Evolutionary conservation across 2,329 filamentous ascomycete species (phyloP).

Genomic region (Fusarium compactum): DNA sequence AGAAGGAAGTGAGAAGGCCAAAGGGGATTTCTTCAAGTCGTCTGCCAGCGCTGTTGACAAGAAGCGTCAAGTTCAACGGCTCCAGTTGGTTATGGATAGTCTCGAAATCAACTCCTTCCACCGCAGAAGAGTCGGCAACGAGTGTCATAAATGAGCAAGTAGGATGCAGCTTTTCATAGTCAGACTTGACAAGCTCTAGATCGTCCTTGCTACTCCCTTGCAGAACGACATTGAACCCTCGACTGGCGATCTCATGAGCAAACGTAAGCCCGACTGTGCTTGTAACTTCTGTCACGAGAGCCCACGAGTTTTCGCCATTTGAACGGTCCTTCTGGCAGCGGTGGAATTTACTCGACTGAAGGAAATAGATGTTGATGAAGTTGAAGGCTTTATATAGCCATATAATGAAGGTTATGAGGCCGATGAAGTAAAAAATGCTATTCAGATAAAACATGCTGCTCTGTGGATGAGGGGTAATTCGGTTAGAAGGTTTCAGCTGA

Average conservation of each 20-base stretch:
- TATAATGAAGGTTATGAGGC: accelerated
- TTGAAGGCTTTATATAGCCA: not conserved
- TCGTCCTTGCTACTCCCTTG: not conserved
- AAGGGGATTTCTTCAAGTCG: not conserved
- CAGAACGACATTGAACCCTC: not conserved
- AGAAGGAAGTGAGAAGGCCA: not conserved
- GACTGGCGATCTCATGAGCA: not conserved
- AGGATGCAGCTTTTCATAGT: not conserved
- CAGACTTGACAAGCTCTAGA: not conserved
- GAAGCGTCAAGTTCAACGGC: not conserved
- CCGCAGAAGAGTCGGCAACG: not conserved
- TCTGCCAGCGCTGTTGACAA: not conserved
- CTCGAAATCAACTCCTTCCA: not conserved
- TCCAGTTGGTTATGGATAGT: not conserved
- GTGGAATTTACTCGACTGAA: not conserved
- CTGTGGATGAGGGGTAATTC: not conserved
- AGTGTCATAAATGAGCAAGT: not conserved
- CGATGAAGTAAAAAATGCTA: not conserved
- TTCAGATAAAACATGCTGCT: not conserved
- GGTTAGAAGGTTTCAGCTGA: not conserved
- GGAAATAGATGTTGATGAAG: not conserved
- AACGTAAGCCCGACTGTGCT: not conserved
- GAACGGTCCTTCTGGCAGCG: not conserved
- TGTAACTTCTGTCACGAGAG: not conserved
- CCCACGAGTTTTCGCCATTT: not conserved